Conservation (phyloP, 352 stramenopile genomes). For the Pythium vanterpoolii region DNA sequence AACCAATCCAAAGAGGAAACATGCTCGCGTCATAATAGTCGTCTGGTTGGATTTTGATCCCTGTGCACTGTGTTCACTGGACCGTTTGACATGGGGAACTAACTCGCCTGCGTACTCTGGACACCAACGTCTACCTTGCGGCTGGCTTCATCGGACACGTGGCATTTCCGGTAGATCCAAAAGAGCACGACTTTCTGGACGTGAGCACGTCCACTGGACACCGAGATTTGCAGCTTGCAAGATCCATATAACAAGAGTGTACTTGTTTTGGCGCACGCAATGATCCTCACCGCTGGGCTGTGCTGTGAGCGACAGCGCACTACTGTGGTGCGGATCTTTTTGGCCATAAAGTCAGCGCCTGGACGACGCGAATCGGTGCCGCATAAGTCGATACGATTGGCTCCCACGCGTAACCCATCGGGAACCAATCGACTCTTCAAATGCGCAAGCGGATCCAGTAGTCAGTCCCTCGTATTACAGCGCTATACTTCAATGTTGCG, state of each 20-base stretch:
- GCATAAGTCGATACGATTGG: too few species aligned
- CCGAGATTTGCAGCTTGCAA: not conserved
- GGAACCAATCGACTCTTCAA: not conserved
- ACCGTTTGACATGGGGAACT: not conserved
- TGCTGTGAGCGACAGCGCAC: too few species aligned
- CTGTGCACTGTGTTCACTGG: not conserved
- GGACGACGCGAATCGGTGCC: not conserved
- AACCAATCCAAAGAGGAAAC: not conserved
- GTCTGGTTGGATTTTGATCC: not conserved
- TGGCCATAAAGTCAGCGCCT: too few species aligned
- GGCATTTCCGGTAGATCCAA: not conserved
- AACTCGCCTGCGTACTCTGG: not conserved
- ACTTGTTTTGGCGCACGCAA: too few species aligned
- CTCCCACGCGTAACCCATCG: too few species aligned
- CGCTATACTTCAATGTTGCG: constrained; percentile 2
- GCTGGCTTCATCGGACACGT: not conserved
- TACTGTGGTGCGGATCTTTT: not conserved
- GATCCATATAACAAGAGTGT: too few species aligned
- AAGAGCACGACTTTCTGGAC: not conserved
- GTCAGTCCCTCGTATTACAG: not conserved
- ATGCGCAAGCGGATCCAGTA: constrained; percentile 1
- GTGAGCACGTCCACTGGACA: not conserved
- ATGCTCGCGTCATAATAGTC: too few species aligned
- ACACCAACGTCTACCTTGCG: not conserved
- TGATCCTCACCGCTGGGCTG: too few species aligned